phyloP scores from a whole-genome alignment of 495 filamentous ascomycete genomes.

The Cetradonia linearis region DNA sequence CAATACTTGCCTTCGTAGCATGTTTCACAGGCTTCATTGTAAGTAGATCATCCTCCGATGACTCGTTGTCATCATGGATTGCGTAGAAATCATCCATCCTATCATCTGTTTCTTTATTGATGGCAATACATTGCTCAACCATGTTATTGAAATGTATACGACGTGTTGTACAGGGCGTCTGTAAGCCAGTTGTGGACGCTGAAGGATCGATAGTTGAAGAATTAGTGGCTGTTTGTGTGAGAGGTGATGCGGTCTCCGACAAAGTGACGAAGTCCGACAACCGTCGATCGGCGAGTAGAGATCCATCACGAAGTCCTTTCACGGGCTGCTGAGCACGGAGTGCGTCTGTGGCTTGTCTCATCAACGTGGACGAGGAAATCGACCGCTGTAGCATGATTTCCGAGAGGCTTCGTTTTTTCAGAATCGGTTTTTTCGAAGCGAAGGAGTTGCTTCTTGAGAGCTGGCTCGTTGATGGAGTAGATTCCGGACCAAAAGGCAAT shows the following conservation, averaged over 20 bases:
- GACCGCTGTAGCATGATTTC: slow-evolving; percentile 91
- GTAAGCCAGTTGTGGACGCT: slow-evolving; percentile 38
- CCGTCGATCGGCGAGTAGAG: slow-evolving; percentile 41
- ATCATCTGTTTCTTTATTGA: slow-evolving; percentile 71
- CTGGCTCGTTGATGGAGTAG: slow-evolving; percentile 45
- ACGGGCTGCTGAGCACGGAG: slow-evolving; percentile 79
- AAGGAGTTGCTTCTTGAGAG: slow-evolving; percentile 78
- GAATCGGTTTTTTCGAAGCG: slow-evolving; percentile 76
- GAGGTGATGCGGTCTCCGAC: slow-evolving; percentile 24
- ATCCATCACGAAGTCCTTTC: slow-evolving; percentile 33
- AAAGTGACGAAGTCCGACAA: slow-evolving; percentile 54
- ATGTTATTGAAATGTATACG: slow-evolving; percentile 97
- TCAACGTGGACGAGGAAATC: slow-evolving; percentile 76
- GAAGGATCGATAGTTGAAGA: slow-evolving; percentile 29
- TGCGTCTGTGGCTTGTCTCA: slow-evolving; percentile 88
- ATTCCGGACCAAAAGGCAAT: slow-evolving; percentile 32
- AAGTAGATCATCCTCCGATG: slow-evolving; percentile 65
- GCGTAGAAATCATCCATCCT: slow-evolving; percentile 42
- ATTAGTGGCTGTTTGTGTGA: slow-evolving; percentile 19
- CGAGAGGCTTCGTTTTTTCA: slow-evolving; percentile 94
- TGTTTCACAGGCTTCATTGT: slow-evolving; percentile 62
- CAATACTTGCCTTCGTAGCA: slow-evolving; percentile 37
- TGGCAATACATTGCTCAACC: slow-evolving; percentile 90
- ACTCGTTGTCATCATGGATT: slow-evolving; percentile 44
- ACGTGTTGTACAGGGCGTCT: slow-evolving; percentile 61